These are phyloP conservation scores for Pleoardoris graminearum DNA, from an alignment of 2,329 filamentous ascomycete species.

Conservation along the genomic window DNA sequence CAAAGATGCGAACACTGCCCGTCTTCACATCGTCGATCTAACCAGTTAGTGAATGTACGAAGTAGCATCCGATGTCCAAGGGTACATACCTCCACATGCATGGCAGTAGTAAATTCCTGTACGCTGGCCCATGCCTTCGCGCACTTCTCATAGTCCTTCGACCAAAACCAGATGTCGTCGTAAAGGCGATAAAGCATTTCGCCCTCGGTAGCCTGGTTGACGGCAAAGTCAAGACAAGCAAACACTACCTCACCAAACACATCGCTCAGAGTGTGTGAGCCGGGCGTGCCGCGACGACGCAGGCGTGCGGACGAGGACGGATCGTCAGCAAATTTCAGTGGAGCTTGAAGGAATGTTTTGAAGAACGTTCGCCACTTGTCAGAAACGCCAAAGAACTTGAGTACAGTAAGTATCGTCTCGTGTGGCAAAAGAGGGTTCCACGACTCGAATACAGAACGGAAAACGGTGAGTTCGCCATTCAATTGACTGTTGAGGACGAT, in stretches of 20 bases:
- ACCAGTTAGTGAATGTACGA: too few species aligned
- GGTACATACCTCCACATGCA: constrained; percentile 43
- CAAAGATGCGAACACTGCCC: constrained; percentile 45
- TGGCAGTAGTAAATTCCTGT: constrained; percentile 47
- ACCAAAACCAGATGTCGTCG: constrained; percentile 56
- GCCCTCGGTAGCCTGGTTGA: constrained; percentile 49
- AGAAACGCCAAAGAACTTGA: constrained; percentile 52
- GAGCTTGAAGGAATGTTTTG: constrained; percentile 51
- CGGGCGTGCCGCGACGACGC: constrained; percentile 52
- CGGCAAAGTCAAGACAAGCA: constrained; percentile 53
- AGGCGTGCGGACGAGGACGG: constrained; percentile 40
- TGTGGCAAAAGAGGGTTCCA: constrained; percentile 48
- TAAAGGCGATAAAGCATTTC: constrained; percentile 53
- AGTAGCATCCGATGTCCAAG: too few species aligned
- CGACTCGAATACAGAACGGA: constrained; percentile 37
- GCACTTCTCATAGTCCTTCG: constrained; percentile 48
- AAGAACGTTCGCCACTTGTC: constrained; percentile 52
- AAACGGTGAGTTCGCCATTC: constrained; percentile 34
- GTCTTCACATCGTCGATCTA: constrained; percentile 49
- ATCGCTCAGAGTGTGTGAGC: constrained; percentile 53
- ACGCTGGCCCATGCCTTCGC: constrained; percentile 51
- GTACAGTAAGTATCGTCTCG: constrained; percentile 48
- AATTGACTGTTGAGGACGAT: constrained; percentile 37
- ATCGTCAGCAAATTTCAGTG: constrained; percentile 49
- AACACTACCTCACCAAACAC: constrained; percentile 54